Evolutionary conservation across 441 rosid genomes (phyloP), one percentile per base, ranked within the genome.

Genomic region (Capsella rubella): DNA sequence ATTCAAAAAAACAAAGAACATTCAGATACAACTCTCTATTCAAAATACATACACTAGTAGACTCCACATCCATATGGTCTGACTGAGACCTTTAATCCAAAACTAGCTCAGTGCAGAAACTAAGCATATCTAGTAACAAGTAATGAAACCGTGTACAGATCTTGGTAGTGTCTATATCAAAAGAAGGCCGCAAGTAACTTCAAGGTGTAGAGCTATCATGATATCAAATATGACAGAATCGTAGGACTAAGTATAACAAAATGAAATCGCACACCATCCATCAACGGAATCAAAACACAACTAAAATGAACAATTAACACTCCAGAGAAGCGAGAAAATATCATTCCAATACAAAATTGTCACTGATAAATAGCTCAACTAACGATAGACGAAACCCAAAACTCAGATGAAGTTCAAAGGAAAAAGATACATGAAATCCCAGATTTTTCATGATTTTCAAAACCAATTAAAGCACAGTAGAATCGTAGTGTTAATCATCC

Each of bases 61-160:
- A 10, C 47, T 8, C 27, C n/a, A 34, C n/a, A 32, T 29, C 15
- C 34, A 10, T 35, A 57, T 55, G 35, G 34, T 34, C 29, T 57
- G 74, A 46, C 34, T 32, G 34, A 6, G 34, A 57, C 7, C 15
- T 35, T n/a, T 11, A 37, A n/a, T 37, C 18, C 7, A 71, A 71
- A 50, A 34, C 7, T 8, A 21, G 37, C 8, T 37, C 60, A 40
- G 25, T 14, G 9, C 27, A 28, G 9, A 53, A 52, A 67, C 50
- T 15, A 37, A 40, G 14, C 39, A 66, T 58, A 18, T 49, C 35
- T 28, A 28, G 6, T 10, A 3, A 28, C 55, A 31, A 35, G 58
- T 53, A 31, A 61, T 14, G 14, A 2, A 66, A 51, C 39, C 27
- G 27, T 68, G 43, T 69, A 54, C 58, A 75, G 64, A 61, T 58